Base-by-base conservation (phyloP, 768 basidiomycete species). In the Kondoa malvinella region DNA sequence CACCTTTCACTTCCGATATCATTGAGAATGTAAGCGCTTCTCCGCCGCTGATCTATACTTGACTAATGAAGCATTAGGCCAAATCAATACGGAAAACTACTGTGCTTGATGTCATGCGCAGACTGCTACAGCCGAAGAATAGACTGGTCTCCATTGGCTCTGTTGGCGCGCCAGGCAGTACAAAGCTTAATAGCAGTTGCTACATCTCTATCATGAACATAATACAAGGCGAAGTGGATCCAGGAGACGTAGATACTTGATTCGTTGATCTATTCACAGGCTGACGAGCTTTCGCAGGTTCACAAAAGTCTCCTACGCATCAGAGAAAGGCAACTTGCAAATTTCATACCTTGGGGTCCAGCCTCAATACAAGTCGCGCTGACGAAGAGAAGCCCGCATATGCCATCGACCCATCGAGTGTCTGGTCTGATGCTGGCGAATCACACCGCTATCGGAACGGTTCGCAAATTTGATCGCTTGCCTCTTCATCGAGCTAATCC, bases 341-440 rank as follows among this genome's bases (percentile, higher is more conserved):
- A 89, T 75, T 97, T 99, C 77, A 96, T 99, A 70, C 95, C 95
- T 3, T 99, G 95, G 95, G 95, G 95, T 15, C 95, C 95, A 0
- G 92, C 92, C 2, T 92, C 91, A 34, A 94, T 95, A 73, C 95
- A 99, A 78, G 94, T 99, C 4, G 94, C 95, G 3, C 79, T 96
- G 69, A 95, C 92, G 1, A 85, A 89, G 68, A 86, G 84, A 73
- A 92, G 89, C 17, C 92, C 91, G 3, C 94, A 94, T 74, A 80
- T 95, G 65, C 81, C 84, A 2, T 85, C 88, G 50, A 88, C 86
- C 73, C 92, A 99, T 77, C 87, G 92, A 15, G 92, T 97, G 67
- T 96, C 92, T 76, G 94, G 94, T 0, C 81, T 99, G 58, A 97
- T 99, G 95, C 83, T 99, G 63, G 95, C 92, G 12, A 99, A 99